Evolutionary conservation across 1,284 basidiomycete genomes (phyloP), one percentile per base, ranked within the genome.

Genomic region (Singerocomus inundabilis): DNA sequence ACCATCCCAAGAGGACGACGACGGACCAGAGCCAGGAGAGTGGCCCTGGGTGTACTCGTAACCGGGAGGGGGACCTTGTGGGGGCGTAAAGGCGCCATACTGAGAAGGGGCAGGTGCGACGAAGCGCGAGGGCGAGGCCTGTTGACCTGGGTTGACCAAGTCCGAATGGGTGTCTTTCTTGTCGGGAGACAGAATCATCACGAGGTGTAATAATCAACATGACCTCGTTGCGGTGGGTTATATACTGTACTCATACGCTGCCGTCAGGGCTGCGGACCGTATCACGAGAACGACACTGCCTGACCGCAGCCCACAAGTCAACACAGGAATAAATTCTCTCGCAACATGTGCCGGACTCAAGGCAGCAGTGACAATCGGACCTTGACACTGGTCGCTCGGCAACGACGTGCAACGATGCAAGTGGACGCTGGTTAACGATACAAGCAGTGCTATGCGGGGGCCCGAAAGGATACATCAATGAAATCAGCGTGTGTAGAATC

Each of bases 81-180:
- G 48, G 18, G 47, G 30, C 15, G 29, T 42, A 12, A 53, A 32
- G 0, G 41, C 34, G 21, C 39, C 29, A 29, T 48, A 35, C 21
- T 44, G 41, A 3, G 9, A 16, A n/a, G 29, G n/a, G 21, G 28
- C 10, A 0, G 49, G 39, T 1, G 44, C 32, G 9, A 38, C 43
- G 13, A 58, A 52, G 8, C 46, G 21, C 21, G 31, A 36, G 41
- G 41, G 42, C 1, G 42, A 37, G 25, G 44, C 46, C 30, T 55
- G 46, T 6, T 43, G 45, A 5, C 12, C 31, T 25, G 57, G 56
- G 33, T 44, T 8, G 1, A 53, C 7, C 57, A 55, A 63, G 43
- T 43, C 26, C 2, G 53, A 16, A 21, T 43, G 61, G 29, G 58
- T 31, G 15, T 49, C 54, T 15, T 66, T 68, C 33, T 68, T 64